phyloP scores from a whole-genome alignment of 2,329 filamentous ascomycete species.

The Penicillium sp. region DNA sequence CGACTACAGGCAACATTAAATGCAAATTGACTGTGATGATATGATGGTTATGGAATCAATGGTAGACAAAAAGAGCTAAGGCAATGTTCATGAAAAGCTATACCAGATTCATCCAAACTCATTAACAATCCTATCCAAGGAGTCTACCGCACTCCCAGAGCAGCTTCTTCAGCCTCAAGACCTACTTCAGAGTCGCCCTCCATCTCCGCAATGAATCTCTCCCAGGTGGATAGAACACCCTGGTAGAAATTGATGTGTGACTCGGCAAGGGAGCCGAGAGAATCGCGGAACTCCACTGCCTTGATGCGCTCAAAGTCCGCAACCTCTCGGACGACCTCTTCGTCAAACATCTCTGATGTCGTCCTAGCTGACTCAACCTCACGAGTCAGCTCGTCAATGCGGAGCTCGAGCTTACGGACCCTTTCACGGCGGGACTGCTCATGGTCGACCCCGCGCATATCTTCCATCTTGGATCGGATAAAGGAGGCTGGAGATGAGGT shows the following conservation, averaged over 20 bases:
- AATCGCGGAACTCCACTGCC: constrained; percentile 81
- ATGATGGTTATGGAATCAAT: constrained; percentile 24
- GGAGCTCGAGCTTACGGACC: constrained; percentile 80
- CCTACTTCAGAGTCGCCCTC: constrained; percentile 53
- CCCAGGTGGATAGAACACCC: constrained; percentile 75
- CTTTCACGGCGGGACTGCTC: constrained; percentile 84
- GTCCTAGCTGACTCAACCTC: constrained; percentile 85
- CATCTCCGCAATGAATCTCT: constrained; percentile 83
- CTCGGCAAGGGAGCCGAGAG: constrained; percentile 75
- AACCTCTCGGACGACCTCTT: constrained; percentile 90
- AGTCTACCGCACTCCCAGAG: constrained; percentile 16
- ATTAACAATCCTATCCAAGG: constrained; percentile 1
- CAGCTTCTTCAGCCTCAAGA: constrained; percentile 19
- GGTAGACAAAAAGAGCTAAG: constrained; percentile 11
- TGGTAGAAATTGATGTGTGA: constrained; percentile 84
- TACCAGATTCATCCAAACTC: constrained; percentile 3
- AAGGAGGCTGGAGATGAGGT: constrained; percentile 72
- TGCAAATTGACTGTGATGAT: constrained; percentile 9
- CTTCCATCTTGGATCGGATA: constrained; percentile 89
- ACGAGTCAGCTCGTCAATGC: constrained; percentile 83
- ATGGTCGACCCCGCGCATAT: constrained; percentile 93
- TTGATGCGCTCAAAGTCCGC: constrained; percentile 96
- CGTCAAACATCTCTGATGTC: constrained; percentile 87
- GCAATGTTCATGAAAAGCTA: constrained; percentile 14
- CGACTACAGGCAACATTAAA: too few relatives aligned